Evolutionary conservation across 352 stramenopile species (phyloP), one percentile per base, ranked within the genome.

Genomic region (Phytophthora sp.): DNA sequence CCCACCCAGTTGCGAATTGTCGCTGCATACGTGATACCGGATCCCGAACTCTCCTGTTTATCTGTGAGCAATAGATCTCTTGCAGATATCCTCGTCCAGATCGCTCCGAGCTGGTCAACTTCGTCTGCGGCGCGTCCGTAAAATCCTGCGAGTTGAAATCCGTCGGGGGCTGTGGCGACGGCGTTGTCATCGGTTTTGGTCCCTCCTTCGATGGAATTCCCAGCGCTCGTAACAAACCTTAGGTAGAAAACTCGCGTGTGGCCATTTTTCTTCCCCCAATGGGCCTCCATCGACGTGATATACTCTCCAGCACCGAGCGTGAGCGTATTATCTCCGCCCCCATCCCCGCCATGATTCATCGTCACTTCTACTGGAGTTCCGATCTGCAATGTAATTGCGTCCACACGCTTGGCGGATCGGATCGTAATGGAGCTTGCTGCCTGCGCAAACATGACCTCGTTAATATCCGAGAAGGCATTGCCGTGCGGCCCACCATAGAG

Each of bases 1-100:
- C 64, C 64, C 12, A 72, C 50, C 64, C 64, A 72, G 18, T 72
- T 72, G 27, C 64, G 64, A 31, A 72, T 68, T 1, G 64, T 68
- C 3, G 41, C 64, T 6, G 35, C 50, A n/a, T 59, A 68, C 44
- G 57, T 38, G 26, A 70, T 18, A 26, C 63, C 52, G n/a, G n/a
- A 60, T 2, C 49, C n/a, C n/a, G n/a, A n/a, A 42, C 30, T 51
- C 29, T 47, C 27, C 12, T 62, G 23, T 13, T 29, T 31, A 12
- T 71, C 63, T 9, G 55, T 62, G 3, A 66, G 56, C 7, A 35
- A 29, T 18, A 71, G 15, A 47, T 66, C 56, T 2, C 13, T 56
- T 1, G 57, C 64, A 3, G 57, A 63, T 24, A 68, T 72, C 21
- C 64, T 57, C n/a, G 64, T 72, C 64, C 64, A 72, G 26, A 72